These are phyloP conservation scores for Pyrenula aspistea DNA, from an alignment of 495 filamentous ascomycete genomes.

Conservation along the genomic window DNA sequence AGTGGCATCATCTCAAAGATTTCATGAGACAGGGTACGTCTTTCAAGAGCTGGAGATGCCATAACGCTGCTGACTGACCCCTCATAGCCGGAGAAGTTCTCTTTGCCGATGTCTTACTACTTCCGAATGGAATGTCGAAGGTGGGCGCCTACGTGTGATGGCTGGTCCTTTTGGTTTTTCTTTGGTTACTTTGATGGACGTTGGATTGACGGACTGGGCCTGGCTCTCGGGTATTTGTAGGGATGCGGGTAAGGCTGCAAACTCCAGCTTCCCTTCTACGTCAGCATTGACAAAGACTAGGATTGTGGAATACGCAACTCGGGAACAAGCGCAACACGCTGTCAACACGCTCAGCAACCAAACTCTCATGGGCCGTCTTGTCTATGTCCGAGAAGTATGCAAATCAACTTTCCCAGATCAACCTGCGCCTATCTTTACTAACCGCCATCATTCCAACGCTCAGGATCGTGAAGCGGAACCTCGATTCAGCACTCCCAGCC, in stretches of 20 bases:
- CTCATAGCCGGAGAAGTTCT: constrained; percentile 90
- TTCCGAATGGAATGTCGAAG: constrained; percentile 99
- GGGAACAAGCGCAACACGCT: constrained; percentile 96
- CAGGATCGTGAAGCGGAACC: constrained; percentile 94
- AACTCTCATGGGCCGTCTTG: constrained; percentile 92
- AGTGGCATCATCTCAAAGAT: constrained; percentile 99
- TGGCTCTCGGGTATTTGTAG: constrained; percentile 85
- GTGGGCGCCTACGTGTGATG: constrained; percentile 93
- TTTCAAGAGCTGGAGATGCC: constrained; percentile 6
- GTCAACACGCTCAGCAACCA: constrained; percentile 98
- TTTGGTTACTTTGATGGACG: constrained; percentile 62
- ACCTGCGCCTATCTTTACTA: too few species aligned
- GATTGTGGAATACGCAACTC: constrained; percentile 99
- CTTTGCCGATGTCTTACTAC: constrained; percentile 97
- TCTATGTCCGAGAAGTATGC: constrained; percentile 94
- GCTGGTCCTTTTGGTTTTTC: constrained; percentile 64
- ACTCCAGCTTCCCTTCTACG: background rate
- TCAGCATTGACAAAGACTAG: constrained; percentile 29
- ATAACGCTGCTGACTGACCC: constrained; percentile 3
- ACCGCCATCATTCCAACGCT: too few species aligned
- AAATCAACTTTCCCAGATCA: too few species aligned
- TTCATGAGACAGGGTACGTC: constrained; percentile 94
- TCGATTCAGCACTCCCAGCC: constrained; percentile 71
- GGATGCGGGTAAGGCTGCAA: constrained; percentile 86
- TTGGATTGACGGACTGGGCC: constrained; percentile 99